Base-by-base conservation (phyloP, 2,329 filamentous ascomycete species). In the Xylariaceae sp. region DNA sequence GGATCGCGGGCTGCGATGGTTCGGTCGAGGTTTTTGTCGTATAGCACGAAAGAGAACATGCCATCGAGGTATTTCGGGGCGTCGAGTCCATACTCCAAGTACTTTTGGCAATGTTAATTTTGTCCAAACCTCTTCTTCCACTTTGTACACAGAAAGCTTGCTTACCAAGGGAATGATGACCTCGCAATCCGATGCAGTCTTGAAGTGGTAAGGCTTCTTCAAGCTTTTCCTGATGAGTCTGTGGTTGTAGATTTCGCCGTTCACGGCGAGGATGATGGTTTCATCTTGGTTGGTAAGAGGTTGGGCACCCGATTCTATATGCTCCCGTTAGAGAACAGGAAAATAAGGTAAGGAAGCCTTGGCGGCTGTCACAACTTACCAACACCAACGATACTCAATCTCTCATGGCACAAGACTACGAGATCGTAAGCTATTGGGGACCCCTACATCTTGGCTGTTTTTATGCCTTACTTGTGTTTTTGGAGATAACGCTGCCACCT, bases 191-290 rank as follows among this genome's bases (percentile, higher is more conserved):
- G 92, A 97, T 67, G 94, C 87, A 58, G 94, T 99, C 85, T 96
- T 96, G 85, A 97, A 99, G 72, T 91, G 86, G 73, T 96, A 96
- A 35, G 85, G 81, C 53, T 77, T 83, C 74, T 89, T 89, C 63
- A 96, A 77, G 62, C 78, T 77, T 75, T 96, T 97, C 68, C 94
- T 87, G 66, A 99, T 80, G 65, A 96, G 82, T 68, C 92, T 88
- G 76, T 99, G 94, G 84, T 99, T 99, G 81, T 99, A 99, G 70
- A 99, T 99, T 71, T 99, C 94, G 73, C 94, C 94, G 73, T 99
- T 99, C 82, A 97, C 94, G 58, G 94, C 92, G 54, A 99, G 83
- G 57, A 92, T 85, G 64, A 99, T 86, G 63, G 80, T 86, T 58
- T 85, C 86, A 69, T 97, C 92, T 60, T 90, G 84, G 77, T 90